Percentiles rank a stretch among this genome's conserved stretches.
These are phyloP conservation scores for Ambrosia trifida DNA, from an alignment of 129 eudicot genomes.

Conservation along the genomic window DNA sequence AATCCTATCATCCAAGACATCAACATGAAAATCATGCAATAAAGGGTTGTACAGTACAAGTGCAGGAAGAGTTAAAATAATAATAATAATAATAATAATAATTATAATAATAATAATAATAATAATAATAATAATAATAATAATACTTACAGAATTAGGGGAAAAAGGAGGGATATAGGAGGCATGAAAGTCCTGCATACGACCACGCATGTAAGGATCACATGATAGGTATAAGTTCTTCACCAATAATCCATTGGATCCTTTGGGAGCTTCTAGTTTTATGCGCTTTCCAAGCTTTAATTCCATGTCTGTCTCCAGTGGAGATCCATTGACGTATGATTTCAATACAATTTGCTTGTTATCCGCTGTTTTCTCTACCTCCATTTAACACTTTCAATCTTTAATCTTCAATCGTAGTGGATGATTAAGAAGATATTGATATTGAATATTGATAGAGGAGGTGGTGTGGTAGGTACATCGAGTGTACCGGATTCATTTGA, in stretches of 20 bases:
- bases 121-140: not conserved
- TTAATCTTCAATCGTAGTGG: not conserved
- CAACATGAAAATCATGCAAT: not conserved
- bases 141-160: constrained; percentile 54
- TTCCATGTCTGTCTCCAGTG: constrained; percentile 66
- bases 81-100: not conserved
- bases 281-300: constrained; percentile 32
- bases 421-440: not conserved
- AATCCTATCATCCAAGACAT: not conserved
- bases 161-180: constrained; percentile 63
- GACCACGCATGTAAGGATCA: constrained; percentile 93
- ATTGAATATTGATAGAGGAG: not conserved
- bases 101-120: constrained; percentile 17
- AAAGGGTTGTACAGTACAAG: too few species aligned
- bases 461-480: constrained; percentile 17
- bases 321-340: constrained; percentile 51
- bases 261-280: constrained; percentile 46
- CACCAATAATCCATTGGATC: constrained; percentile 50
- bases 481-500: not conserved
- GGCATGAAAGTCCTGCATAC: constrained; percentile 57
- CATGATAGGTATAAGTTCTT: constrained; percentile 80
- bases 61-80: too few species aligned
- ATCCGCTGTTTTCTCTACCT: not conserved
- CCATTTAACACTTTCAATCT: constrained; percentile 2
- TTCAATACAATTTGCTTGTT: constrained; percentile 71